These are phyloP conservation scores for Clathrospora elynae DNA, from an alignment of 2,329 filamentous ascomycete genomes.

Conservation along the genomic window DNA sequence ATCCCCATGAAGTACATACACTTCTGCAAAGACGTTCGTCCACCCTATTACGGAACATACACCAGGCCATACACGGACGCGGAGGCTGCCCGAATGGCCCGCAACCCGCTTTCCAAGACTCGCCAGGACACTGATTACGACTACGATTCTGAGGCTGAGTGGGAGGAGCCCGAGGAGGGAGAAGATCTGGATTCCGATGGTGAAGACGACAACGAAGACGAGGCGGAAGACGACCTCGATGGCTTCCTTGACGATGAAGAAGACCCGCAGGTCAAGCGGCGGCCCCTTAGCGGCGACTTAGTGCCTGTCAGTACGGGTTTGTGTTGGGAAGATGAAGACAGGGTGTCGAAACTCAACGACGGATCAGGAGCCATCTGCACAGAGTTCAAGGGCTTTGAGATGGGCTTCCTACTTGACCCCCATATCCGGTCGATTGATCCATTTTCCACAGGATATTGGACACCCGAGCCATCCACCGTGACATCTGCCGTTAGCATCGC, in stretches of 20 bases:
- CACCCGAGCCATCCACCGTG: constrained; percentile 33
- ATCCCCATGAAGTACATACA: constrained; percentile 68
- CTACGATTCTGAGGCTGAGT: constrained; percentile 85
- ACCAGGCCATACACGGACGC: constrained; percentile 62
- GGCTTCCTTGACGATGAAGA: constrained; percentile 89
- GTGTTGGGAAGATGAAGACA: constrained; percentile 72
- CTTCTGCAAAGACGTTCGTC: constrained; percentile 66
- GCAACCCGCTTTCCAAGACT: constrained; percentile 59
- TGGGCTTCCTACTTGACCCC: constrained; percentile 70
- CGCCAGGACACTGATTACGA: constrained; percentile 74
- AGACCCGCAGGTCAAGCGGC: constrained; percentile 59
- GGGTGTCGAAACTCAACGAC: constrained; percentile 52
- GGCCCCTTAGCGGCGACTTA: constrained; percentile 68
- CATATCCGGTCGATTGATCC: constrained; percentile 73
- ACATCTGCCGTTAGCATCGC: constrained; percentile 11
- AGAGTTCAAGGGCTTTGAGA: constrained; percentile 65
- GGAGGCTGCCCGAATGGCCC: constrained; percentile 55
- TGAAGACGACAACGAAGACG: constrained; percentile 70
- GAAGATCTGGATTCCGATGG: constrained; percentile 69
- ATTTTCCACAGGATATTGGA: constrained; percentile 83
- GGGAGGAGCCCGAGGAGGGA: constrained; percentile 75
- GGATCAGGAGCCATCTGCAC: constrained; percentile 53
- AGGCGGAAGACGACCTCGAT: constrained; percentile 84
- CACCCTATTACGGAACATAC: constrained; percentile 73
- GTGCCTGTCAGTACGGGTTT: constrained; percentile 79